A percentile compares a stretch with the other conserved stretches of the same genome.
Evolutionary conservation across 805 yeast species (phyloP).

Genomic region (Pichia thaimueangensis): DNA sequence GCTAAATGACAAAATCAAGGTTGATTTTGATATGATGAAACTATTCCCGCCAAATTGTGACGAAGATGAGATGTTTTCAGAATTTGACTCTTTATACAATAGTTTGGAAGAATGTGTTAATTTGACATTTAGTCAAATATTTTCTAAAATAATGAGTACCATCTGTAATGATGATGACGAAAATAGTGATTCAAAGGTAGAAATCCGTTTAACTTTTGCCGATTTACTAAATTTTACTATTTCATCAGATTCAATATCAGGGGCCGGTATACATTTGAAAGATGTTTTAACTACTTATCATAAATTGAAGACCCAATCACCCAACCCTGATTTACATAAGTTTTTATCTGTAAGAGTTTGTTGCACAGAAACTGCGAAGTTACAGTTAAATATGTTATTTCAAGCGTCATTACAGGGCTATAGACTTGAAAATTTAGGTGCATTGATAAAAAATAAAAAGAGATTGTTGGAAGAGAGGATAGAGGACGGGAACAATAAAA

Average conservation of each 20-base stretch:
- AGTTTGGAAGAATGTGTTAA: conserved; percentile 11
- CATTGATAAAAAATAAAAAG: neutral
- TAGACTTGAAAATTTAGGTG: conserved; percentile 3
- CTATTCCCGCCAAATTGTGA: conserved; percentile 17
- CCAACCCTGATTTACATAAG: conserved; percentile 8
- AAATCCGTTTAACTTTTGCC: conserved; percentile 15
- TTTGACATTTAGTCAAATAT: conserved; percentile 12
- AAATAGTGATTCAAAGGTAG: neutral
- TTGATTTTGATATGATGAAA: conserved; percentile 20
- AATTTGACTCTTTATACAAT: conserved; percentile 19
- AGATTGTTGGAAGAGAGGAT: neutral
- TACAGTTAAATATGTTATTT: conserved; percentile 1
- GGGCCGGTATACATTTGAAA: conserved; percentile 14
- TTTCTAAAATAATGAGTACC: conserved; percentile 6
- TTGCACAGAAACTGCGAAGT: neutral
- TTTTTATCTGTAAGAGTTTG: conserved; percentile 7
- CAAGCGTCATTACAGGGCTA: neutral
- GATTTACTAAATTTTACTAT: conserved; percentile 20
- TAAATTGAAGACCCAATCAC: conserved; percentile 16
- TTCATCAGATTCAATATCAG: conserved; percentile 21
- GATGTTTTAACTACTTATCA: conserved; percentile 20
- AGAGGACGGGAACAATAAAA: too few relatives aligned
- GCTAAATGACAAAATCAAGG: conserved; percentile 2
- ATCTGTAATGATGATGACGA: neutral
- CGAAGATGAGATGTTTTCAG: conserved; percentile 23